Evolutionary conservation across 1,284 basidiomycete species (phyloP), one percentile per base, ranked within the genome.

Genomic region (Ustilago xerochloae): DNA sequence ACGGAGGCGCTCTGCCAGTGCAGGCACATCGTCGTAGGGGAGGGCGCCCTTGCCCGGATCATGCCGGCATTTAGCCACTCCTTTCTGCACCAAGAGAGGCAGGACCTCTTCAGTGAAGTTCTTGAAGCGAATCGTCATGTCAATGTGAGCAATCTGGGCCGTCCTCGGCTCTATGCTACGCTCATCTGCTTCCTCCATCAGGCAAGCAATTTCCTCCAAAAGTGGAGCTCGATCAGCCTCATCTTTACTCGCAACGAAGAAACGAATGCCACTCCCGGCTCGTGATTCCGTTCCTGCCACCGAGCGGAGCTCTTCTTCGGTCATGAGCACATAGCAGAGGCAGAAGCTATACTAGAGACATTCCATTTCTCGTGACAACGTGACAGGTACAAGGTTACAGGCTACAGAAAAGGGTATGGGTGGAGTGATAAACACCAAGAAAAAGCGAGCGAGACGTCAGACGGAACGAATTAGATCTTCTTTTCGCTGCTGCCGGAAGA

Each of bases 401-500:
- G 22, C 15, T 18, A 52, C 24, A 10, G 15, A 24, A 38, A 36
- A 26, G 49, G 35, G 33, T 41, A 41, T 41, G 38, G 16, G 38
- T 41, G 22, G 13, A 22, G 46, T 15, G 29, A 48, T 32, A 18
- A 10, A 35, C n/a, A n/a, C n/a, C n/a, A 20, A 13, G 15, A 18
- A 13, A 7, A 20, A 52, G n/a, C 36, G 18, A 6, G 13, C 8
- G n/a, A 35, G 26, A 16, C 10, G n/a, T 10, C 3, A 10, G 13
- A 5, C 8, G 35, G 8, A 3, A 28, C 3, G 13, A 24, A 9
- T 59, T 47, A 60, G 12, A 56, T 47, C 61, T 69, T 60, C 56
- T 69, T 69, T 33, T 63, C 66, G 66, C 51, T 60, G 66, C 55
- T 57, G 48, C 53, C 48, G 13, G 60, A 68, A 1, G 60, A 54